Percentiles rank a stretch among this genome's conserved stretches.
Conservation (phyloP, 768 basidiomycete species). For the Lepiota venenata region DNA sequence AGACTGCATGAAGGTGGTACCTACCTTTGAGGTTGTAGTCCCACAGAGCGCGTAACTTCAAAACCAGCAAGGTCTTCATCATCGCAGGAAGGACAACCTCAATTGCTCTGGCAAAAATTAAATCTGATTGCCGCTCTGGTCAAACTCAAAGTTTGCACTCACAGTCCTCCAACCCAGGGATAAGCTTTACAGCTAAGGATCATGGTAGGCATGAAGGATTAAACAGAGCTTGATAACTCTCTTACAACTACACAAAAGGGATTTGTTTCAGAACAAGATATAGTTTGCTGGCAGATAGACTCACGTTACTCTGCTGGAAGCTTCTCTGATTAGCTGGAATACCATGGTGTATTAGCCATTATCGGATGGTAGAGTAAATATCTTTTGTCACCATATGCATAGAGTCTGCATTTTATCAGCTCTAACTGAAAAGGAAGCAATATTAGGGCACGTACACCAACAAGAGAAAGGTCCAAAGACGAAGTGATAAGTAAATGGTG, state of each 20-base stretch:
- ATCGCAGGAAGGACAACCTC: not conserved
- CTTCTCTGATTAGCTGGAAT: not conserved
- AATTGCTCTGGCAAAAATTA: not conserved
- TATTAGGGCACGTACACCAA: not conserved
- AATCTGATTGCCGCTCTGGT: too few relatives aligned
- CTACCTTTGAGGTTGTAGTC: not conserved
- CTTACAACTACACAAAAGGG: too few relatives aligned
- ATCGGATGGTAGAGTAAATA: not conserved
- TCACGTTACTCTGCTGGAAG: too few relatives aligned
- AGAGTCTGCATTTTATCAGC: not conserved
- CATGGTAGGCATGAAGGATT: too few relatives aligned
- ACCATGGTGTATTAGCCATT: not conserved
- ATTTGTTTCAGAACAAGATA: too few relatives aligned
- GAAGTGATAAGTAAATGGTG: not conserved
- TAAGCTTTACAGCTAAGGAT: not conserved
- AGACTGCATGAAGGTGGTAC: not conserved
- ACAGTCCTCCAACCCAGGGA: not conserved
- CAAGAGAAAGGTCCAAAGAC: not conserved
- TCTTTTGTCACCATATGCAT: not conserved
- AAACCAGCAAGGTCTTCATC: not conserved
- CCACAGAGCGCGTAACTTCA: conserved; percentile 1
- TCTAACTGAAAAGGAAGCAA: too few relatives aligned
- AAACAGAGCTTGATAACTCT: too few relatives aligned
- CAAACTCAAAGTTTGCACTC: not conserved
- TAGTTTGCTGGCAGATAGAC: too few relatives aligned